A percentile compares a stretch with the other conserved stretches of the same genome.
These are phyloP conservation scores for Syzygium oleosum DNA, from an alignment of 345 rosid species.

Conservation along the genomic window DNA sequence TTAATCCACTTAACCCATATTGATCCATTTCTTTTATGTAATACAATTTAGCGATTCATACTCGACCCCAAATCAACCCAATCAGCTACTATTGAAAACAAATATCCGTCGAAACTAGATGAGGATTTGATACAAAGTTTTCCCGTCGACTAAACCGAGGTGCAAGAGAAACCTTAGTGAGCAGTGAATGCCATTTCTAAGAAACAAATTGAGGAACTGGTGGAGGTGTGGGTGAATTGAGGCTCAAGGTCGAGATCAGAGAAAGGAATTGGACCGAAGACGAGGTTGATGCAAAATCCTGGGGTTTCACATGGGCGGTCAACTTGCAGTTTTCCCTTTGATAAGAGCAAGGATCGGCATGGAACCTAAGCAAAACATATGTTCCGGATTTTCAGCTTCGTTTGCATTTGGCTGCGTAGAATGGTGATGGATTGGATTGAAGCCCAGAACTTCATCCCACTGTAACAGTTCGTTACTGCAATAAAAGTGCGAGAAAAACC, in stretches of 20 bases:
- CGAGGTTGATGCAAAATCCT: no score
- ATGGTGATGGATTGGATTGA: no score
- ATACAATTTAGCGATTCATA: background rate
- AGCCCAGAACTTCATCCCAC: no score
- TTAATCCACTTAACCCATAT: background rate
- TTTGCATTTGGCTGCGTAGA: no score
- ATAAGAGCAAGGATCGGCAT: no score
- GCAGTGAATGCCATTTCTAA: background rate
- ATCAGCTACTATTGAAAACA: background rate
- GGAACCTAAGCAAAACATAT: no score
- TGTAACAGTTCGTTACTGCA: no score
- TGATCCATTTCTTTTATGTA: background rate
- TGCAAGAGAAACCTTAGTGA: background rate
- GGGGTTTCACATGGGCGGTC: background rate
- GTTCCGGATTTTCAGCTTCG: no score
- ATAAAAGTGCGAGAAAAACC: background rate
- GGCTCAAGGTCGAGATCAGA: background rate
- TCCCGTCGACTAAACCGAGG: background rate
- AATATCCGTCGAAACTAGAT: background rate
- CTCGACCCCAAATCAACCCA: no score
- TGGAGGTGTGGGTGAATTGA: background rate
- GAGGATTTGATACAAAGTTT: constrained; percentile 33
- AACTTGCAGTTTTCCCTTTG: background rate
- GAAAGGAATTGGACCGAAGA: background rate
- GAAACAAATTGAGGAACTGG: background rate